Conservation (phyloP, 345 rosid species). For the Salix dunnii region DNA sequence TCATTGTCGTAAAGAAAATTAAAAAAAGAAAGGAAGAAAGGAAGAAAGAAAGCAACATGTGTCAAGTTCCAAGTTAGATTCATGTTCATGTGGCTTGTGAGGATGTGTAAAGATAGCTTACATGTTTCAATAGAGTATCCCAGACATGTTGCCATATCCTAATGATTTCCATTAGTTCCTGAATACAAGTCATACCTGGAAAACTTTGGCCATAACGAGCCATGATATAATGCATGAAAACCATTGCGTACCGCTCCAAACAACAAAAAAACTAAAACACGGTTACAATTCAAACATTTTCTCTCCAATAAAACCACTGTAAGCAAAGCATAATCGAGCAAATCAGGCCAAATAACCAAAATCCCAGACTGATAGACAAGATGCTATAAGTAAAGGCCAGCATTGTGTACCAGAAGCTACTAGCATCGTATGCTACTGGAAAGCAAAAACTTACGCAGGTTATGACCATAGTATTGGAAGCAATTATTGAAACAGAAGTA, state of each 20-base stretch:
- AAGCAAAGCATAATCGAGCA: neutral
- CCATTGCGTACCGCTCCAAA: neutral
- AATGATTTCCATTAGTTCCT: constrained; percentile 66
- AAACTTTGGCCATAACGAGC: constrained; percentile 9
- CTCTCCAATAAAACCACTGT: neutral
- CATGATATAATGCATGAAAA: neutral
- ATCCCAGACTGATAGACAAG: neutral
- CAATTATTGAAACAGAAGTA: neutral
- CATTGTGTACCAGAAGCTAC: neutral
- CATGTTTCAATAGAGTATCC: constrained; percentile 57
- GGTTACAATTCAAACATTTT: neutral
- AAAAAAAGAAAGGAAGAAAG: neutral
- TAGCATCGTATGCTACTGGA: neutral
- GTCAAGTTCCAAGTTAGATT: neutral
- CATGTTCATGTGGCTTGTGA: neutral
- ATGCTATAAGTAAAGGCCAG: neutral
- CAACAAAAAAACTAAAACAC: neutral
- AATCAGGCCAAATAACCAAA: neutral
- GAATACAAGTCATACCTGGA: constrained; percentile 64
- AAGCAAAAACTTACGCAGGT: neutral
- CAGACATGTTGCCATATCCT: constrained; percentile 63
- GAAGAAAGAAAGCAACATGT: neutral
- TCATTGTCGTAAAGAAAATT: neutral
- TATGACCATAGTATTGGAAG: neutral
- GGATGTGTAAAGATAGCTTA: constrained; percentile 28